phyloP scores from a whole-genome alignment of 106 monocot species.

The Dendrobium huoshanense region DNA sequence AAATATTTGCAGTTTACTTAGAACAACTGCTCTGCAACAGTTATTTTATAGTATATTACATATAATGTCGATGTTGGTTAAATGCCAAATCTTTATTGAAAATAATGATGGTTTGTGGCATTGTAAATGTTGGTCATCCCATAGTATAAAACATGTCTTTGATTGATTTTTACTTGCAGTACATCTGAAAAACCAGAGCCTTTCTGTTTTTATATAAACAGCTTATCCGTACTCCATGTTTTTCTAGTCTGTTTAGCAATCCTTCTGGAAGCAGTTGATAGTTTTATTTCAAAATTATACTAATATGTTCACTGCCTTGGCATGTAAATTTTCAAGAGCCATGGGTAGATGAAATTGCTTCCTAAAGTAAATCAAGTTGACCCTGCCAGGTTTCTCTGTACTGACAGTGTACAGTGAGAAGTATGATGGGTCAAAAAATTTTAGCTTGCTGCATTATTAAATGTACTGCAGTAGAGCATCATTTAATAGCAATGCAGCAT shows the following conservation, averaged over 20 bases:
- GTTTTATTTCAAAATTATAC: background rate
- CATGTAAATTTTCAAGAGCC: slow-evolving; percentile 44
- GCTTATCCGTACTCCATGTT: too few species aligned
- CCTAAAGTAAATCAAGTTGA: slow-evolving; percentile 40
- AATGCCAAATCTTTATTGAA: background rate
- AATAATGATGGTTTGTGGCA: background rate
- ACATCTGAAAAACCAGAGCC: background rate
- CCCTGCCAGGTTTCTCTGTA: slow-evolving; percentile 61
- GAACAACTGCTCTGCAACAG: too few species aligned
- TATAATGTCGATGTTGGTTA: background rate
- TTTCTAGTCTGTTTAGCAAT: background rate
- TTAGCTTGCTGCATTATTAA: background rate
- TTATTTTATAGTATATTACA: too few species aligned
- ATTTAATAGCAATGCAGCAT: too few species aligned
- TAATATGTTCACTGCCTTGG: slow-evolving; percentile 34
- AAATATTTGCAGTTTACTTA: too few species aligned
- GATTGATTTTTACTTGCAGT: background rate
- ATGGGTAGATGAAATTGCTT: slow-evolving; percentile 52
- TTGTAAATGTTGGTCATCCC: background rate
- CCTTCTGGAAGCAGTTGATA: background rate
- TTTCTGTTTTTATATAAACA: background rate
- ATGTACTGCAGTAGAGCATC: too few species aligned
- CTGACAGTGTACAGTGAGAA: slow-evolving; percentile 52
- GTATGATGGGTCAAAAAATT: slow-evolving; percentile 17
- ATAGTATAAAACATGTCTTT: background rate